phyloP scores from a whole-genome alignment of 2,329 filamentous ascomycete genomes.

The Colletotrichum costaricense region DNA sequence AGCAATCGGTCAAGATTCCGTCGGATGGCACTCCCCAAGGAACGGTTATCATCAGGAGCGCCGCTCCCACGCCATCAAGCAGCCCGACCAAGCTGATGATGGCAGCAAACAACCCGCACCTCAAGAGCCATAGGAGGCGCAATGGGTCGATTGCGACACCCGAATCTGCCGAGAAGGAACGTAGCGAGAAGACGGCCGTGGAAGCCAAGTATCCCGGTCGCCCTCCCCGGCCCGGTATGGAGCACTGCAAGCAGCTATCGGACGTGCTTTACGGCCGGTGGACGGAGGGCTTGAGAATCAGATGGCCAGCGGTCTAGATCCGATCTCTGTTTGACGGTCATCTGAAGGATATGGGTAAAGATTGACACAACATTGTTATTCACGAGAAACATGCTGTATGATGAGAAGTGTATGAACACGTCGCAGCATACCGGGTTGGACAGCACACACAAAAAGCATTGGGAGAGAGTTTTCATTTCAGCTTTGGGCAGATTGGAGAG shows the following conservation, averaged over 20 bases:
- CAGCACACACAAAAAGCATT: slow-evolving; percentile 37
- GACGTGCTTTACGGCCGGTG: slow-evolving; percentile 93
- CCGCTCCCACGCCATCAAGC: slow-evolving; percentile 39
- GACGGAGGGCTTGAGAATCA: slow-evolving; percentile 82
- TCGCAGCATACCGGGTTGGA: slow-evolving; percentile 32
- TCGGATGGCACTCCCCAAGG: slow-evolving; percentile 61
- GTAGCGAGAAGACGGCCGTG: slow-evolving; percentile 58
- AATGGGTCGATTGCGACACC: slow-evolving; percentile 57
- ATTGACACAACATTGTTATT: slow-evolving; percentile 18
- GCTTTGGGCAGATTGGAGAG: slow-evolving; percentile 20
- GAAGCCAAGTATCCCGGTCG: slow-evolving; percentile 67
- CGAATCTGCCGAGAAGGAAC: slow-evolving; percentile 54
- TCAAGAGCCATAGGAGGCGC: slow-evolving; percentile 80
- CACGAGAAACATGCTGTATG: slow-evolving; percentile 35
- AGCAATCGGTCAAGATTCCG: slow-evolving; percentile 51
- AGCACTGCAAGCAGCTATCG: slow-evolving; percentile 88
- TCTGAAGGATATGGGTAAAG: background rate
- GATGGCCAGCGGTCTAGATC: slow-evolving; percentile 67
- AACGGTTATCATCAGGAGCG: slow-evolving; percentile 69
- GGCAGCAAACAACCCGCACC: slow-evolving; percentile 85
- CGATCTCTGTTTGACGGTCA: background rate
- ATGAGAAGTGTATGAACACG: slow-evolving; percentile 35
- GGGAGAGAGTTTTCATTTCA: slow-evolving; percentile 17
- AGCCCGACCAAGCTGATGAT: slow-evolving; percentile 77
- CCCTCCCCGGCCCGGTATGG: slow-evolving; percentile 77